phyloP scores from a whole-genome alignment of 106 monocot genomes.

The Dioscorea alata region DNA sequence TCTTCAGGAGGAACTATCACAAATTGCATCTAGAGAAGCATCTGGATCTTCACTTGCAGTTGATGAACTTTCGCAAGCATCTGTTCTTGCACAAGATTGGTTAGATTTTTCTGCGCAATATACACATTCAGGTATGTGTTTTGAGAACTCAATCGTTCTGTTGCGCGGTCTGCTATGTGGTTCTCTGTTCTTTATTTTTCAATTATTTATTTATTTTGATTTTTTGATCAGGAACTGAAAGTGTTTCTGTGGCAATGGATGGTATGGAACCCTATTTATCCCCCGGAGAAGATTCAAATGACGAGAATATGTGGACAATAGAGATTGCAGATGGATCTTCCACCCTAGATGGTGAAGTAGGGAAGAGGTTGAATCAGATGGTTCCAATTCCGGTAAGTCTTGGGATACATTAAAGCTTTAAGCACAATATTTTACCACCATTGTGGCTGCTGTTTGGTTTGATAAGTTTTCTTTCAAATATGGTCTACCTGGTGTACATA shows the following conservation, averaged over 20 bases:
- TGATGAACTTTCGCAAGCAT: conserved; percentile 46
- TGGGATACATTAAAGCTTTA: neutral
- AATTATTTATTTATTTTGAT: neutral
- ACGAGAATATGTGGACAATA: conserved; percentile 22
- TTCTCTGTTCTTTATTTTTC: neutral
- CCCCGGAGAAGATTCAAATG: conserved; percentile 37
- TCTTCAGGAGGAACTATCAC: conserved; percentile 66
- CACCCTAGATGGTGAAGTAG: conserved; percentile 76
- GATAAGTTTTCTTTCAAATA: too few species aligned
- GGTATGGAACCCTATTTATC: conserved; percentile 35
- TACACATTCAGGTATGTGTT: conserved; percentile 23
- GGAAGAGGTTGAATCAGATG: conserved; percentile 73
- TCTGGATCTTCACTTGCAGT: conserved; percentile 27
- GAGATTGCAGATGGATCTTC: conserved; percentile 63
- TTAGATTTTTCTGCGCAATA: conserved; percentile 16
- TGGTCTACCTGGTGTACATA: too few species aligned
- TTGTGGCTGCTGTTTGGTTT: neutral
- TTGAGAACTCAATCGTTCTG: neutral
- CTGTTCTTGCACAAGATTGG: conserved; percentile 61
- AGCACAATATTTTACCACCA: neutral
- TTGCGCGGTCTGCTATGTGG: too few species aligned
- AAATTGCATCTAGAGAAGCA: conserved; percentile 54
- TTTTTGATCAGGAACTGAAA: conserved; percentile 19
- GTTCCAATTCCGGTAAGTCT: conserved; percentile 76
- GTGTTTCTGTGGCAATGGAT: conserved; percentile 6